These are phyloP conservation scores for Aspergillus taichungensis DNA, from an alignment of 495 filamentous ascomycete genomes.

Conservation along the genomic window DNA sequence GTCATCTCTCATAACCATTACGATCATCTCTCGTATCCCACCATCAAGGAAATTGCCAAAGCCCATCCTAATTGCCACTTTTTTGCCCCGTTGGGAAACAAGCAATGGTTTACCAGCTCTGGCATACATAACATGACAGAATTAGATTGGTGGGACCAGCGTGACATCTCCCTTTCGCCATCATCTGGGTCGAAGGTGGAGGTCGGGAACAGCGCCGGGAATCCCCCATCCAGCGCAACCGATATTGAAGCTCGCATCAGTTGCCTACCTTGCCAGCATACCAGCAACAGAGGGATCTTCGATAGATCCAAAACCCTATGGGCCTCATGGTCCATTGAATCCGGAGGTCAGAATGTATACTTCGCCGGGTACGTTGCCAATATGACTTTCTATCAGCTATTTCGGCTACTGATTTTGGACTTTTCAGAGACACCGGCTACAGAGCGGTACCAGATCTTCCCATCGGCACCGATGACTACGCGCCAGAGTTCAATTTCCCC, in stretches of 20 bases:
- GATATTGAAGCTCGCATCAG: constrained; percentile 67
- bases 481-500: constrained; percentile 59
- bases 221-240: constrained; percentile 13
- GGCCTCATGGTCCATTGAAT: constrained; percentile 76
- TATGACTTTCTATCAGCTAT: neutral
- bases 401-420: constrained; percentile 6
- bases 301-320: constrained; percentile 74
- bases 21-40: constrained; percentile 77
- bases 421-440: constrained; percentile 63
- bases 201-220: constrained; percentile 21
- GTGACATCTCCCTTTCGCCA: constrained; percentile 56
- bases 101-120: constrained; percentile 66
- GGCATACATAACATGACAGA: constrained; percentile 73
- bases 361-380: constrained; percentile 32
- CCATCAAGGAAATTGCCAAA: constrained; percentile 59
- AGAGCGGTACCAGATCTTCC: constrained; percentile 65
- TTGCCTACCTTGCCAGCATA: constrained; percentile 84
- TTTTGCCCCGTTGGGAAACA: constrained; percentile 83
- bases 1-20: constrained; percentile 93
- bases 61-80: constrained; percentile 75
- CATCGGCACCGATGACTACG: constrained; percentile 63
- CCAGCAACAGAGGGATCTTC: constrained; percentile 54
- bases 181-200: constrained; percentile 10
- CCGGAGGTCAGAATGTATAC: constrained; percentile 45
- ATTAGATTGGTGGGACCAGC: constrained; percentile 93